These are phyloP conservation scores for Emmonsiellopsis sp. DNA, from an alignment of 2,329 filamentous ascomycete genomes.

Conservation along the genomic window DNA sequence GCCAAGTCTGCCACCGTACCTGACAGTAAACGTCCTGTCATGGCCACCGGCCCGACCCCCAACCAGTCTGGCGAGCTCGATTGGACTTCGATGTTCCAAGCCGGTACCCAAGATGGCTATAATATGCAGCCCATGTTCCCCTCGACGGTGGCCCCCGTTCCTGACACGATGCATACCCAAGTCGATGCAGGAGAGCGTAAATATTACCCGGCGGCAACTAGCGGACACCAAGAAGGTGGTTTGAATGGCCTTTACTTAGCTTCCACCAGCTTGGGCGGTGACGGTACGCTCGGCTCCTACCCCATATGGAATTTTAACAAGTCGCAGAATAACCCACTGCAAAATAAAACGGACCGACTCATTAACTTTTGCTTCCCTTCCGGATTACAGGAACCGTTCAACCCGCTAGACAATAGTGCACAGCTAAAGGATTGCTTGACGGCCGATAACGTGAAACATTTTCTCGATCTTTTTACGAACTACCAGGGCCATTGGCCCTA, in stretches of 20 bases:
- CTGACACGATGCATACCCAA: constrained; percentile 61
- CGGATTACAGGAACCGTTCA: constrained; percentile 48
- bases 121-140: constrained; percentile 49
- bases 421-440: constrained; percentile 47
- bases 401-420: constrained; percentile 42
- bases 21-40: constrained; percentile 40
- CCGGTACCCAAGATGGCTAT: constrained; percentile 59
- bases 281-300: constrained; percentile 38
- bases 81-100: constrained; percentile 71
- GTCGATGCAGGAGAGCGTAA: constrained; percentile 47
- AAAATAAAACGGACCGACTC: constrained; percentile 36
- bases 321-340: constrained; percentile 42
- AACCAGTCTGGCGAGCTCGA: constrained; percentile 52
- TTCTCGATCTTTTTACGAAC: constrained; percentile 58
- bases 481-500: constrained; percentile 66
- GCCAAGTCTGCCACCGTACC: constrained; percentile 30
- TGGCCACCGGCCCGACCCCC: constrained; percentile 53
- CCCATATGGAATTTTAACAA: constrained; percentile 34
- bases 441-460: constrained; percentile 59
- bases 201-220: constrained; percentile 40
- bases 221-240: constrained; percentile 28
- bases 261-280: constrained; percentile 37
- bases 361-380: constrained; percentile 48
- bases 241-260: constrained; percentile 40
- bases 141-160: constrained; percentile 58